phyloP scores from a whole-genome alignment of 2,329 filamentous ascomycete genomes.

The Exophiala oligosperma region DNA sequence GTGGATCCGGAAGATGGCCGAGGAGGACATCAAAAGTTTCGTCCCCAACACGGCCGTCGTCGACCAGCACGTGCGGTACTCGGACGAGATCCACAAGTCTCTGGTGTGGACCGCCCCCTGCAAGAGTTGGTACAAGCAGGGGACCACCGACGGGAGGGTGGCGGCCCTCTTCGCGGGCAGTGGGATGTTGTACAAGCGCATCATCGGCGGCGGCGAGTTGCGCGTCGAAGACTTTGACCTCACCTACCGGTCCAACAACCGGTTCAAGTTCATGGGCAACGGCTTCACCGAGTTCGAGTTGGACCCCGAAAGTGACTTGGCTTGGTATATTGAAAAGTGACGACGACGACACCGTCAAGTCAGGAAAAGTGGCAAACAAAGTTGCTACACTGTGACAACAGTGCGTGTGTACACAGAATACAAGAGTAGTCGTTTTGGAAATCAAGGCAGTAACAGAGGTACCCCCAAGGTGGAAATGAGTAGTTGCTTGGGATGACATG shows the following conservation, averaged over 20 bases:
- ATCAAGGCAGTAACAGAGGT: too few species aligned
- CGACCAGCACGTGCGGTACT: slow-evolving; percentile 36
- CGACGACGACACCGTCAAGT: too few species aligned
- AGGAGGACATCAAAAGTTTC: slow-evolving; percentile 35
- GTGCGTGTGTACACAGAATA: too few species aligned
- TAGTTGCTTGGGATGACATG: not conserved
- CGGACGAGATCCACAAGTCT: slow-evolving; percentile 35
- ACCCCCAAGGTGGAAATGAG: not conserved
- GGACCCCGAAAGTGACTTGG: slow-evolving; percentile 30
- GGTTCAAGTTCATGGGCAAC: slow-evolving; percentile 52
- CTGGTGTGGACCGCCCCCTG: slow-evolving; percentile 29
- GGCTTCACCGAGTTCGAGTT: slow-evolving; percentile 42
- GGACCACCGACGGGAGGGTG: slow-evolving; percentile 20
- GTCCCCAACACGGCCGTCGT: slow-evolving; percentile 31
- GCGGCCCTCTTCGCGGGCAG: slow-evolving; percentile 23
- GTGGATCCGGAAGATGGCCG: slow-evolving; percentile 35
- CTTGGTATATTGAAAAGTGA: slow-evolving; percentile 30
- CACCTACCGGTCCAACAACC: slow-evolving; percentile 45
- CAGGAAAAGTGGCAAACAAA: too few species aligned
- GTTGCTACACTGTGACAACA: too few species aligned
- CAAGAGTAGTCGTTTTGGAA: too few species aligned
- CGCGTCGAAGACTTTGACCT: slow-evolving; percentile 52
- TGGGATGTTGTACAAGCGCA: slow-evolving; percentile 38
- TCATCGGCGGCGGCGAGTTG: slow-evolving; percentile 25
- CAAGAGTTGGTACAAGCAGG: slow-evolving; percentile 25